Percentiles rank a stretch among this genome's conserved stretches.
Conservation (phyloP, 106 monocot species). For the Allium sativum region DNA sequence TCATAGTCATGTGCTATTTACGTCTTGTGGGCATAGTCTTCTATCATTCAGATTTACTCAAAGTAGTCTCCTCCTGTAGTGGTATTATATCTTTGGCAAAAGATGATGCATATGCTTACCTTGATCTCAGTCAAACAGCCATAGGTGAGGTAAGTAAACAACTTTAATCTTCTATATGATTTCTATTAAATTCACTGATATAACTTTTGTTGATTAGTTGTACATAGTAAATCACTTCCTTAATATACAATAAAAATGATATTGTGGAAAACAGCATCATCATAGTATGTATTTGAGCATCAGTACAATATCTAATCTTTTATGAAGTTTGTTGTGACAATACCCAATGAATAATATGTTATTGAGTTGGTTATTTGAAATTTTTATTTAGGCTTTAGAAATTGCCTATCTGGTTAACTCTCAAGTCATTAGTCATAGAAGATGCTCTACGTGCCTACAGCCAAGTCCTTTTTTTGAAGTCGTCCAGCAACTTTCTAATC, state of each 20-base stretch:
- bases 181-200: no score
- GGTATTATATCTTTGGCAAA: constrained; percentile 26
- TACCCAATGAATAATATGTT: not conserved
- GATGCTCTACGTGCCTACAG: constrained; percentile 16
- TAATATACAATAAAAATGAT: no score
- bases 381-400: constrained; percentile 14
- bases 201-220: no score
- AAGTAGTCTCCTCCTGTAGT: constrained; percentile 11
- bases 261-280: no score
- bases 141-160: constrained; percentile 17
- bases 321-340: no score
- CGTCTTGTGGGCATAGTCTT: no score
- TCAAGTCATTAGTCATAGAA: constrained; percentile 7
- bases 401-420: constrained; percentile 16
- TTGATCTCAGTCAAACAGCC: constrained; percentile 21
- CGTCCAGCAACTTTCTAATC: constrained; percentile 17
- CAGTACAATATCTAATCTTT: no score
- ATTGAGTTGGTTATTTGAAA: not conserved
- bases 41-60: no score
- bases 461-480: constrained; percentile 16
- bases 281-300: no score
- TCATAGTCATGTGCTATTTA: no score
- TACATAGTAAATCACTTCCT: no score
- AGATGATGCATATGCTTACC: constrained; percentile 18
- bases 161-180: not conserved